A percentile compares a stretch with the other conserved stretches of the same genome.
phyloP scores from a whole-genome alignment of 169 alveolate genomes.

The Perkinsus olseni region DNA sequence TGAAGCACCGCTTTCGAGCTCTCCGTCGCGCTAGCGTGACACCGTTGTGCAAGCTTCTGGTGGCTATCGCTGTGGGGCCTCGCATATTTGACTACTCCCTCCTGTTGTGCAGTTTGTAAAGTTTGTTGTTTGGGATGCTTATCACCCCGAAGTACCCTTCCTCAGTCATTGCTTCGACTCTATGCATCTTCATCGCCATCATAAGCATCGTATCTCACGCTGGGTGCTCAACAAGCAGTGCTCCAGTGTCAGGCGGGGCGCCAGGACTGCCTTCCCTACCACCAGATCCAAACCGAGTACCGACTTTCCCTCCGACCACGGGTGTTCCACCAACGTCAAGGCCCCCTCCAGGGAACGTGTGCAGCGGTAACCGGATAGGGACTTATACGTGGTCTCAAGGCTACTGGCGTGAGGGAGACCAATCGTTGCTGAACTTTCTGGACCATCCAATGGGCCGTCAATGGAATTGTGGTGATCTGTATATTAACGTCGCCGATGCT shows the following conservation, averaged over 20 bases:
- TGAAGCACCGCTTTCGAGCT: no score
- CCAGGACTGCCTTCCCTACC: neutral
- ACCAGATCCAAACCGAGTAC: neutral
- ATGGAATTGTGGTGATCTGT: neutral
- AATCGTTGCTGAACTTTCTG: neutral
- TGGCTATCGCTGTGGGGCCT: neutral
- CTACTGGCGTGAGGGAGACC: neutral
- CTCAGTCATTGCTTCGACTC: neutral
- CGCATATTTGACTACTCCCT: no score
- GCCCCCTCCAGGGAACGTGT: neutral
- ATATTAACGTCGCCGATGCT: neutral
- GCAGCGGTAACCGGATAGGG: neutral
- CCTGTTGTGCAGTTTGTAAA: neutral
- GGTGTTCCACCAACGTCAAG: neutral
- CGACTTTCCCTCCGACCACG: neutral
- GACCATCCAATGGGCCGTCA: neutral
- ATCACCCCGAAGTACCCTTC: neutral
- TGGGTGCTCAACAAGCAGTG: constrained; percentile 4
- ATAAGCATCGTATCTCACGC: neutral
- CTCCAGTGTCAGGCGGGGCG: neutral
- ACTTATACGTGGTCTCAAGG: neutral
- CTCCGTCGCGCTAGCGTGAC: neutral
- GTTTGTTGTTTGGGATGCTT: neutral
- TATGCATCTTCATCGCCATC: neutral
- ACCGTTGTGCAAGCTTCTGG: neutral